These are phyloP conservation scores for Isabelozyma gotoi DNA, from an alignment of 805 yeast species.

Conservation along the genomic window DNA sequence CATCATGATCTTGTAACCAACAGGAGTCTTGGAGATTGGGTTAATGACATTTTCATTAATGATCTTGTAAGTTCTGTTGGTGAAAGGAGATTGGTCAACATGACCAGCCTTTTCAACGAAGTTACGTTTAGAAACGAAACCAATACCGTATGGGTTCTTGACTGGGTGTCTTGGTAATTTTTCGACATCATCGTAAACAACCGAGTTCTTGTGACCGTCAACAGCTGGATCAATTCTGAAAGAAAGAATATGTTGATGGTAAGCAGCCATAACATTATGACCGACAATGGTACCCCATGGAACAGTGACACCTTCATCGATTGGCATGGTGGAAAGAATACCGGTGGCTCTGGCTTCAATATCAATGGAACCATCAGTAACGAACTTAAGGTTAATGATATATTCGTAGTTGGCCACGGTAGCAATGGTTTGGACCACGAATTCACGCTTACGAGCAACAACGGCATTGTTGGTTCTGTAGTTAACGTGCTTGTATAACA, in stretches of 20 bases:
- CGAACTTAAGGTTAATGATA: slow-evolving; percentile 67
- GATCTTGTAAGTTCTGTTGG: slow-evolving; percentile 71
- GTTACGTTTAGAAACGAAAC: slow-evolving; percentile 63
- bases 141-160: slow-evolving; percentile 67
- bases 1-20: slow-evolving; percentile 71
- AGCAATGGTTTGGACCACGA: slow-evolving; percentile 76
- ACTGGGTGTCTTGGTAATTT: slow-evolving; percentile 55
- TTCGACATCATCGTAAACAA: slow-evolving; percentile 65
- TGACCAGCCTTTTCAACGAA: slow-evolving; percentile 68
- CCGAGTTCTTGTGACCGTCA: slow-evolving; percentile 78
- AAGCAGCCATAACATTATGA: slow-evolving; percentile 80
- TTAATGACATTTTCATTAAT: slow-evolving; percentile 72
- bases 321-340: slow-evolving; percentile 81
- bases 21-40: slow-evolving; percentile 68
- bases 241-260: slow-evolving; percentile 78
- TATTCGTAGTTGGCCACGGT: slow-evolving; percentile 86
- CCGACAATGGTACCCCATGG: slow-evolving; percentile 78
- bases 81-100: slow-evolving; percentile 73
- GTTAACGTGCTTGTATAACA: slow-evolving; percentile 76
- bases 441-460: slow-evolving; percentile 75
- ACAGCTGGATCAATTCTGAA: slow-evolving; percentile 81
- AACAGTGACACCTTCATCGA: slow-evolving; percentile 63
- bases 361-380: slow-evolving; percentile 75
- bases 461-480: slow-evolving; percentile 72
- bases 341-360: slow-evolving; percentile 86